Evolutionary conservation across 345 rosid genomes (phyloP).

Genomic region (Physaria fendleri): DNA sequence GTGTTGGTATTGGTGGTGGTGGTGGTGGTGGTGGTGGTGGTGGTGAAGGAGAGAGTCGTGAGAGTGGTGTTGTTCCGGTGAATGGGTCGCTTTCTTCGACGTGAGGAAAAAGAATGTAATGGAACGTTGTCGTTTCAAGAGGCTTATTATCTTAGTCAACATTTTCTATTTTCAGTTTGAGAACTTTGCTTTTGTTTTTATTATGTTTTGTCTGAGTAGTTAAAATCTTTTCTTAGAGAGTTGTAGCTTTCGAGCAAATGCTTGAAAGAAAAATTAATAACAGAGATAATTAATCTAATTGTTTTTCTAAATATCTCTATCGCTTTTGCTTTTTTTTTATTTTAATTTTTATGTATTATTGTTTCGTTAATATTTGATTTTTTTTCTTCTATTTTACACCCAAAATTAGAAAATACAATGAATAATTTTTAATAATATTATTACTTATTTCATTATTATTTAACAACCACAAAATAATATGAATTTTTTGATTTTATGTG

Average conservation of each 20-base stretch:
- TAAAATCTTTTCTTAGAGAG: slow-evolving; percentile 1
- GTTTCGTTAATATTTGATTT: too few species aligned
- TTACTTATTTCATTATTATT: too few species aligned
- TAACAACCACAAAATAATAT: too few species aligned
- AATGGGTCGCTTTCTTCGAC: slow-evolving; percentile 21
- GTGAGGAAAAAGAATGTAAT: background rate
- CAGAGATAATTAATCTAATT: background rate
- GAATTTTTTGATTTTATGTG: too few species aligned
- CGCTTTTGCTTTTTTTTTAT: background rate
- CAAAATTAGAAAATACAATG: too few species aligned
- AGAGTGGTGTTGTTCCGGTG: slow-evolving; percentile 8
- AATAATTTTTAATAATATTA: too few species aligned
- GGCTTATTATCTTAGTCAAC: slow-evolving; percentile 20
- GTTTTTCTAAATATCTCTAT: background rate
- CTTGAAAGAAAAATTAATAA: background rate
- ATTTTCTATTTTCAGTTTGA: background rate
- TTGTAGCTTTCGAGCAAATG: background rate
- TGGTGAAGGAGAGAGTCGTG: background rate
- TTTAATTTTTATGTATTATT: background rate
- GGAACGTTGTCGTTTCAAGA: background rate
- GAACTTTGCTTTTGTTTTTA: background rate
- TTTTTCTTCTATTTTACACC: too few species aligned
- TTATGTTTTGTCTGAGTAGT: background rate
- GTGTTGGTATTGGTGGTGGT: background rate
- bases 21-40: background rate